Evolutionary conservation across 352 stramenopile genomes (phyloP).

Genomic region (Phytophthora ohioensis): DNA sequence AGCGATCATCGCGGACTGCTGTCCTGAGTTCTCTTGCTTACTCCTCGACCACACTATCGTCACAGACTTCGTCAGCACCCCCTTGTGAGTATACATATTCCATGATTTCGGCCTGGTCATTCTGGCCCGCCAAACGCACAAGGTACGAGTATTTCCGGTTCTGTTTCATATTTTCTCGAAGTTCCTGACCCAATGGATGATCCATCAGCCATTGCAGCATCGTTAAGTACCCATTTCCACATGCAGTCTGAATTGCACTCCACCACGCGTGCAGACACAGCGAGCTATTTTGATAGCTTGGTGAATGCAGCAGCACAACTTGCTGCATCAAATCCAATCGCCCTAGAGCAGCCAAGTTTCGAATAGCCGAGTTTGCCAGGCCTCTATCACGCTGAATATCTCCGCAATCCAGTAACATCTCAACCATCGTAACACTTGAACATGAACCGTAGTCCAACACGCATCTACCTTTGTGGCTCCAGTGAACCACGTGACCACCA

Average conservation of each 20-base stretch:
- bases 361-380: constrained; percentile 1
- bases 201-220: constrained; percentile 19
- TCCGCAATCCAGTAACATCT: background rate
- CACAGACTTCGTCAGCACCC: background rate
- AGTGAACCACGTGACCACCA: constrained; percentile 1
- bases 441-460: constrained; percentile 3
- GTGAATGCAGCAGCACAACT: constrained; percentile 11
- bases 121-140: background rate
- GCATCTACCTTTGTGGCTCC: constrained; percentile 8
- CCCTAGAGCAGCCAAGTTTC: background rate
- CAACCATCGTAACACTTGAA: no score
- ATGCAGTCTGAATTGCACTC: background rate
- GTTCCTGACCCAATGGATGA: constrained; percentile 6
- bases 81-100: constrained; percentile 8
- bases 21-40: constrained; percentile 1
- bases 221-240: background rate
- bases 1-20: constrained; percentile 3
- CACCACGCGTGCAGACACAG: constrained; percentile 13
- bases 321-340: background rate
- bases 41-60: background rate
- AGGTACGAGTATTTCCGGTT: constrained; percentile 4
- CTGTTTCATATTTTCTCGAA: background rate
- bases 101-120: constrained; percentile 2
- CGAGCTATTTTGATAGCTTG: background rate
- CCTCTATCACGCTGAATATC: constrained; percentile 9